Evolutionary conservation across 306 rosid species (phyloP), one percentile per base, ranked within the genome.

Genomic region (Fragaria ananassa): DNA sequence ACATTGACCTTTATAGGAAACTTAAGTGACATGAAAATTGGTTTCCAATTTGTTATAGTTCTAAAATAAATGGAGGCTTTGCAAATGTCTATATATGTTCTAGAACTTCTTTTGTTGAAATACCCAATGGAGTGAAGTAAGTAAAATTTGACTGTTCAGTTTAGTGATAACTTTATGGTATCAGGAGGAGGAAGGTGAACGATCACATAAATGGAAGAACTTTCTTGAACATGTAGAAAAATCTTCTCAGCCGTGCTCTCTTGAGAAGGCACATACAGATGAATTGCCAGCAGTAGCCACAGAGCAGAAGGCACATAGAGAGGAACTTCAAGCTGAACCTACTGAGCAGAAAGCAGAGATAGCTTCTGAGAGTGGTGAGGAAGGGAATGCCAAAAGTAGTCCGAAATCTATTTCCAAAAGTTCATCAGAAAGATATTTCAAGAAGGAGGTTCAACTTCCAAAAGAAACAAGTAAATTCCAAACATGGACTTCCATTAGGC

Each of bases 131-230:
- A 25, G 25, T 37, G 39, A 4, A 66, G 23, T 53, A 65, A 50
- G 65, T 41, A 21, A 65, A 27, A 62, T 39, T 68, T 56, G 49
- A 39, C 9, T 47, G 37, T 45, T 53, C 66, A 47, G 74, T 70
- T 84, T 74, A 53, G 67, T 60, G 68, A 75, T 70, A 67, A 70
- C 50, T 84, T 81, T 35, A 56, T 80, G 87, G 34, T 83, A 72
- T 74, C 86, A 92, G 99, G 88, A 92, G 86, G 99, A 95, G 87
- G 99, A 95, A 81, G 86, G 62, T 23, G 99, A 95, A 83, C 89
- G 97, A 81, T 84, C 90, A 53, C 65, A 74, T 75, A 88, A 87
- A 81, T 92, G 99, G 99, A 86, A 74, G 69, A 73, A 80, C 82
- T 95, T 92, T 80, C 89, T 95, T 68, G 89, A 88, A 74, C 90